Evolutionary conservation across 179 eudicot genomes (phyloP).

Genomic region (Silene coronaria): DNA sequence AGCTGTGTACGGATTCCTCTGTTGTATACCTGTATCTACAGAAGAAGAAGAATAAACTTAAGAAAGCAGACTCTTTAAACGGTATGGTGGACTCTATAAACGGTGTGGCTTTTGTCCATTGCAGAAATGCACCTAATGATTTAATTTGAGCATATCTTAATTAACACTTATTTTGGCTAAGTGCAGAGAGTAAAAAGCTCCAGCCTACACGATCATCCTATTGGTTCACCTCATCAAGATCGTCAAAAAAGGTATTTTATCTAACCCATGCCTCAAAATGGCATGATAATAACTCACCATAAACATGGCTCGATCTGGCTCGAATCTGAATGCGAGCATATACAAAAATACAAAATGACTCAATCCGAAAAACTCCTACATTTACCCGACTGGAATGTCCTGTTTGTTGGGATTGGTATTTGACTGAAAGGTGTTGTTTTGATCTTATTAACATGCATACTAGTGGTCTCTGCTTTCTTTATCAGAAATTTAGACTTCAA

Average conservation of each 20-base stretch:
- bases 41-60: conserved; percentile 33
- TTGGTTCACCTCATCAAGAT: conserved; percentile 42
- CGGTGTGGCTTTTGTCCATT: conserved; percentile 36
- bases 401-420: no score
- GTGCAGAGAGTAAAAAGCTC: conserved; percentile 34
- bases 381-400: no score
- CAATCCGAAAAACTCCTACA: no score
- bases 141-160: neutral
- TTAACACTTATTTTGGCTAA: conserved; percentile 9
- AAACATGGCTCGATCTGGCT: no score
- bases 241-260: conserved; percentile 41
- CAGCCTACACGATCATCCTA: conserved; percentile 32
- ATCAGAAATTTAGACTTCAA: no score
- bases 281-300: no score
- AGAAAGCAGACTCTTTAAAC: conserved; percentile 29
- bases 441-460: no score
- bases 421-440: no score
- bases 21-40: conserved; percentile 19
- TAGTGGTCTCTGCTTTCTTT: no score
- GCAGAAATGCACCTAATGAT: neutral
- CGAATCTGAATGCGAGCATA: no score
- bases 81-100: conserved; percentile 46
- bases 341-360: no score
- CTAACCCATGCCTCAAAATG: no score
- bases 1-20: neutral